phyloP scores from a whole-genome alignment of 176 grass and related monocot genomes.

The Alloteropsis semialata region DNA sequence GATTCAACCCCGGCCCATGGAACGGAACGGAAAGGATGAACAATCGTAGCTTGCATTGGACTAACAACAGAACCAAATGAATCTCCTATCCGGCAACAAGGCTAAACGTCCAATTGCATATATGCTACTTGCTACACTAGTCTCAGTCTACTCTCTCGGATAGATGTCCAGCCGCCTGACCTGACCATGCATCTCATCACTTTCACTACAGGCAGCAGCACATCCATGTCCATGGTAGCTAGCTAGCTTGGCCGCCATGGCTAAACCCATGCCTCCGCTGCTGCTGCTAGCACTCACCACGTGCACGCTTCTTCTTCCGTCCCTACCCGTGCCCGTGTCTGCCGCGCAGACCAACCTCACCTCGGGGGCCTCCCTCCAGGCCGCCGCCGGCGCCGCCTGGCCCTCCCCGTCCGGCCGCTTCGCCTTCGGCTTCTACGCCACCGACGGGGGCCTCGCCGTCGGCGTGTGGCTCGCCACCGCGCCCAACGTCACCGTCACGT shows the following conservation, averaged over 20 bases:
- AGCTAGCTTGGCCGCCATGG: background rate
- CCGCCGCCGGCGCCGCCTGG: slow-evolving; percentile 14
- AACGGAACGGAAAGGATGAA: too few relatives aligned
- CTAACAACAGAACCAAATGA: too few relatives aligned
- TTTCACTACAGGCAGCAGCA: too few relatives aligned
- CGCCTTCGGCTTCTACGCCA: slow-evolving; percentile 40
- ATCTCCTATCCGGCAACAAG: too few relatives aligned
- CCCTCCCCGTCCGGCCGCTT: slow-evolving; percentile 28
- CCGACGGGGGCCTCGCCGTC: slow-evolving; percentile 19
- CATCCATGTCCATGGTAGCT: too few relatives aligned
- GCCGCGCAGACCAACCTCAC: slow-evolving; percentile 16
- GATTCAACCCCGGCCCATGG: too few relatives aligned
- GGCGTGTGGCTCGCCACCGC: slow-evolving; percentile 31
- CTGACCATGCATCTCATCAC: too few relatives aligned
- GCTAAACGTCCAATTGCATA: too few relatives aligned
- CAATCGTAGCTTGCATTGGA: too few relatives aligned
- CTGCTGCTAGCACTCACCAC: background rate
- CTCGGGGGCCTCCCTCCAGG: background rate
- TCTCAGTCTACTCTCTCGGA: too few relatives aligned
- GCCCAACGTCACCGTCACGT: slow-evolving; percentile 25
- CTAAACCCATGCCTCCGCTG: background rate
- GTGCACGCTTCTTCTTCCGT: background rate
- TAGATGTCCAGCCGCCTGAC: too few relatives aligned
- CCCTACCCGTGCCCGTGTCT: background rate
- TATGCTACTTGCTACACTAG: too few relatives aligned